A percentile compares a stretch with the other conserved stretches of the same genome.
Evolutionary conservation across 805 yeast species (phyloP).

Genomic region (Metschnikowia arizonensis): DNA sequence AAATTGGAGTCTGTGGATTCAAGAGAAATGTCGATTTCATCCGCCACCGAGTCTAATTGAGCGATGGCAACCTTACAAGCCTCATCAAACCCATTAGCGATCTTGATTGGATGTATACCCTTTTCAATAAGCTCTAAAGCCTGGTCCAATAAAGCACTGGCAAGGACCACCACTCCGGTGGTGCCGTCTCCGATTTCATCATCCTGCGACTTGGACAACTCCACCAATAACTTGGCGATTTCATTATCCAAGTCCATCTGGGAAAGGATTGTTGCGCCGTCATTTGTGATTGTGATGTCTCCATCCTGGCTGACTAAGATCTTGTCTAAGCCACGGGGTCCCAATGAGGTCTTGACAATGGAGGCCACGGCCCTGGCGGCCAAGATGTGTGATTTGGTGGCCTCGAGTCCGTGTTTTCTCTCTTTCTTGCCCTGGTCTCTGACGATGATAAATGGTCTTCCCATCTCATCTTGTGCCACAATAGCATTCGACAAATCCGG

Average conservation of each 20-base stretch:
- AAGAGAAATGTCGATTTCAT: slow-evolving; percentile 49
- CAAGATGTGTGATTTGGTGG: slow-evolving; percentile 73
- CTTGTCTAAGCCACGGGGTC: slow-evolving; percentile 98
- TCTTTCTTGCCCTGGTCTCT: slow-evolving; percentile 79
- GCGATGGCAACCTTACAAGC: slow-evolving; percentile 89
- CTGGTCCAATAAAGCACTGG: slow-evolving; percentile 91
- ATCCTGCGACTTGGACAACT: slow-evolving; percentile 90
- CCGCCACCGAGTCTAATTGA: slow-evolving; percentile 72
- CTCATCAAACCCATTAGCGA: slow-evolving; percentile 95
- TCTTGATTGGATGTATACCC: slow-evolving; percentile 95
- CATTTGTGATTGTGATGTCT: slow-evolving; percentile 96
- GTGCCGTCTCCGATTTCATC: slow-evolving; percentile 99
- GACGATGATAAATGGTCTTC: slow-evolving; percentile 96
- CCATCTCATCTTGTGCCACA: slow-evolving; percentile 98
- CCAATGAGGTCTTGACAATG: slow-evolving; percentile 86
- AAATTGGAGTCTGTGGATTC: slow-evolving; percentile 55
- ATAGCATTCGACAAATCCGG: slow-evolving; percentile 98
- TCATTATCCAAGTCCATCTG: slow-evolving; percentile 96
- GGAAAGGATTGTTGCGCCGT: slow-evolving; percentile 93
- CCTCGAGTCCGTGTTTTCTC: slow-evolving; percentile 49
- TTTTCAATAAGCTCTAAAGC: slow-evolving; percentile 91
- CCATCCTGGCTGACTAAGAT: slow-evolving; percentile 94
- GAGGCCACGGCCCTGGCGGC: slow-evolving; percentile 95
- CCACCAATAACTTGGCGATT: slow-evolving; percentile 92
- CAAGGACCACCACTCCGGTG: slow-evolving; percentile 96